phyloP scores from a whole-genome alignment of 768 basidiomycete species.

The Tylopilus balloui region DNA sequence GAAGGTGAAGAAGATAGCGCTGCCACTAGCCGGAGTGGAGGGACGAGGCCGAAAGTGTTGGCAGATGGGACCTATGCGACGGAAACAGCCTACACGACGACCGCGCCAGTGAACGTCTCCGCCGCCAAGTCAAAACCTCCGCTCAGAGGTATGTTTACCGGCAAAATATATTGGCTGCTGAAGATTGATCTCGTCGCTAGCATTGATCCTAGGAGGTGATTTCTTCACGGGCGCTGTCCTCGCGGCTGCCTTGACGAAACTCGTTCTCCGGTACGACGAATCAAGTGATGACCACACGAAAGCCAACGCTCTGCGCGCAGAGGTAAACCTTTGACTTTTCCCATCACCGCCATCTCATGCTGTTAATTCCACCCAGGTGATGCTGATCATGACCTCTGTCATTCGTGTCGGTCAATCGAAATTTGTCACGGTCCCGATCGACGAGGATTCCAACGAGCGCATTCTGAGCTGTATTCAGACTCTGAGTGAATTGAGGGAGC shows the following conservation, averaged over 20 bases:
- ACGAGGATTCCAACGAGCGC: conserved; percentile 95
- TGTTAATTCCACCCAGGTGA: conserved; percentile 49
- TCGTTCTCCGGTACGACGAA: conserved; percentile 71
- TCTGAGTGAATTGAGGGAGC: conserved; percentile 69
- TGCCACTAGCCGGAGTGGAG: conserved; percentile 34
- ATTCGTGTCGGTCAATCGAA: conserved; percentile 98
- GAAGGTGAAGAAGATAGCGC: conserved; percentile 42
- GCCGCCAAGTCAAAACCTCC: conserved; percentile 92
- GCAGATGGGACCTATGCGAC: conserved; percentile 98
- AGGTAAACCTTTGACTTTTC: conserved; percentile 43
- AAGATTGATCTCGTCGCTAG: conserved; percentile 32
- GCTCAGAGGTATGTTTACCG: conserved; percentile 55
- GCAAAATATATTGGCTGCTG: neutral
- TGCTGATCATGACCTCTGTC: conserved; percentile 97
- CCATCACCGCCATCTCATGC: neutral
- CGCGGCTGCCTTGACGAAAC: conserved; percentile 85
- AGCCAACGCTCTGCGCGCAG: conserved; percentile 77
- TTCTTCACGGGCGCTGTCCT: conserved; percentile 95
- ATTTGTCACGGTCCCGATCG: conserved; percentile 90
- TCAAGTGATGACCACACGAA: conserved; percentile 47
- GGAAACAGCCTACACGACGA: conserved; percentile 80
- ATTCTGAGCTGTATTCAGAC: conserved; percentile 96
- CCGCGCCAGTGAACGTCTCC: conserved; percentile 62
- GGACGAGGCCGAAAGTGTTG: conserved; percentile 69
- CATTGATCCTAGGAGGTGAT: conserved; percentile 89